A percentile compares a stretch with the other conserved stretches of the same genome.
phyloP scores from a whole-genome alignment of 306 rosid species.

The Cajanus cajan region DNA sequence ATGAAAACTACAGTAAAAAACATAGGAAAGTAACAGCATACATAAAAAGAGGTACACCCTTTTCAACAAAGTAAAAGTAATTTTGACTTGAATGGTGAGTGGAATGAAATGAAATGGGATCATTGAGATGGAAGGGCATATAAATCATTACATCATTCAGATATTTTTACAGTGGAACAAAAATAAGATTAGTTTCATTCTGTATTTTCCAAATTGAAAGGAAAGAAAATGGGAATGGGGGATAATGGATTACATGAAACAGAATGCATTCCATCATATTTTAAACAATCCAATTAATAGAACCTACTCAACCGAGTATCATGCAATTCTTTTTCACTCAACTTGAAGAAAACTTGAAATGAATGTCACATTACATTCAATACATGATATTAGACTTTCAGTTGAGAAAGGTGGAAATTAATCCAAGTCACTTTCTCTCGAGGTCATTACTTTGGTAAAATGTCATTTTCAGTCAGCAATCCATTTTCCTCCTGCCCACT shows the following conservation, averaged over 20 bases:
- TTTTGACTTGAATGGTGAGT: not conserved
- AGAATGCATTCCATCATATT: not conserved
- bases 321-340: not conserved
- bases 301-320: not conserved
- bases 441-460: not conserved
- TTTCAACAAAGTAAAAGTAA: not conserved
- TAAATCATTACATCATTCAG: too few relatives aligned
- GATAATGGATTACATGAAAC: not conserved
- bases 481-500: not conserved
- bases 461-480: not conserved
- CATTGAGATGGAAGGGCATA: not conserved
- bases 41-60: not conserved
- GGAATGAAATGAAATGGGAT: not conserved
- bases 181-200: not conserved
- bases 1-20: not conserved
- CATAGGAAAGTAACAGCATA: not conserved
- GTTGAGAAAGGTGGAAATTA: not conserved
- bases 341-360: conserved; percentile 1
- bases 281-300: not conserved
- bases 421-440: not conserved
- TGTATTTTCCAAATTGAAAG: not conserved
- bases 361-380: not conserved
- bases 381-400: not conserved
- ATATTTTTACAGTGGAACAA: not conserved
- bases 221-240: not conserved